Base-by-base conservation (phyloP, 495 filamentous ascomycete genomes). In the Podospora didyma region DNA sequence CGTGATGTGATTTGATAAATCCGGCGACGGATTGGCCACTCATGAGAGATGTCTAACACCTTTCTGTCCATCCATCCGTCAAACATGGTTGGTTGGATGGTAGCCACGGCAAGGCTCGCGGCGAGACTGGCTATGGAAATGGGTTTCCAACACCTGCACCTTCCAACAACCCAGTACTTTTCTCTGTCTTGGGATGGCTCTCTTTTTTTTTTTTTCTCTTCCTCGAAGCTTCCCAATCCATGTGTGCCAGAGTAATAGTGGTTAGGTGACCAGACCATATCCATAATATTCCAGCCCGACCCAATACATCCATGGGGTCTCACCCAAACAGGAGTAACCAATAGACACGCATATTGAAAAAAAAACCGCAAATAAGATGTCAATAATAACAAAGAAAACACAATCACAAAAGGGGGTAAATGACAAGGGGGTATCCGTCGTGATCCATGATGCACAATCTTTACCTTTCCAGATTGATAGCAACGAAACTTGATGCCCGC, bases 401-500 rank as follows among this genome's bases (percentile, higher is more conserved):
- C 39, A 7, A 4, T 42, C 12, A 42, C 12, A 42, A 26, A 19
- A 47, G 14, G 16, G 11, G 45, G 45, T n/a, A 7, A 21, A 42
- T 16, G 39, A 42, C 39, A 42, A 42, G 39, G 39, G 39, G 39
- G 39, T 42, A 42, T 42, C 39, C 39, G 39, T 42, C 39, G 39
- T 42, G 39, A 17, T 42, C 39, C 39, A 16, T 42, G 45, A 47
- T 26, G 41, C 51, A 34, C 41, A 46, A 53, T 53, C 39, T 51
- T 51, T 47, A 6, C 49, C 28, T 21, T 51, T 51, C 49, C 49
- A 34, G 37, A 44, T 42, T 17, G 39, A 42, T 42, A 42, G 26
- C 26, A 42, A 17, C 39, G n/a, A 7, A n/a, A 28, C n/a, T 7
- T 19, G 45, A 12, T 2, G 1, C 48, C 48, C 10, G 12, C 45